Evolutionary conservation across 164 flowering plant genomes (phyloP).

Genomic region (Vitis labrusca): DNA sequence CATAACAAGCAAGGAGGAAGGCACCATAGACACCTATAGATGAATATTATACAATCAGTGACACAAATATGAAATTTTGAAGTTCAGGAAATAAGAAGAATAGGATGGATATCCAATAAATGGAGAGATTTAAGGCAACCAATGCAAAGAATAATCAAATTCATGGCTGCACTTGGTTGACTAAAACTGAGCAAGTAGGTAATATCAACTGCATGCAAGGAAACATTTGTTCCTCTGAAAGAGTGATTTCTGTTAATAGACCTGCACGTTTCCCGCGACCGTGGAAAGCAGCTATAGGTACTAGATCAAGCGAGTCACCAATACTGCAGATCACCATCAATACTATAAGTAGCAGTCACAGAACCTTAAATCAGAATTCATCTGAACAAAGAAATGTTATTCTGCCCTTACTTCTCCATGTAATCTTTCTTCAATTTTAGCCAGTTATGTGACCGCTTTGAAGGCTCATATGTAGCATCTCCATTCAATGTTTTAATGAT

Average conservation of each 20-base stretch:
- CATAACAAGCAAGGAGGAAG: slow-evolving; percentile 96
- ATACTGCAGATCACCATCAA: slow-evolving; percentile 48
- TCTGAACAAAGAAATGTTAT: neutral
- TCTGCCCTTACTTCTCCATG: slow-evolving; percentile 73
- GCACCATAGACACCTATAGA: slow-evolving; percentile 89
- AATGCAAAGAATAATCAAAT: too few species aligned
- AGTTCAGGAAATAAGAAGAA: neutral
- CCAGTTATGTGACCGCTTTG: slow-evolving; percentile 93
- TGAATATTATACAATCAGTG: neutral
- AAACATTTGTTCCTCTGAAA: neutral
- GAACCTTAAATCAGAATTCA: neutral
- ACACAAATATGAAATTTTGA: neutral
- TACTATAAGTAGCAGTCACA: neutral
- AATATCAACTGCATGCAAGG: neutral
- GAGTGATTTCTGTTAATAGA: slow-evolving; percentile 4
- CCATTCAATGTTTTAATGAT: slow-evolving; percentile 84
- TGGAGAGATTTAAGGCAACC: neutral
- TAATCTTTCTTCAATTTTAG: slow-evolving; percentile 96
- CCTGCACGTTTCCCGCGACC: slow-evolving; percentile 99
- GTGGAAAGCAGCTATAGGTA: slow-evolving; percentile 95
- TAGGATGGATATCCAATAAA: neutral
- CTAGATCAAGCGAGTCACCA: slow-evolving; percentile 94
- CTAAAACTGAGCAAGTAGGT: neutral
- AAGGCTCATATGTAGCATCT: slow-evolving; percentile 98
- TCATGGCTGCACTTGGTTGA: too few species aligned